phyloP scores from a whole-genome alignment of 1,284 basidiomycete genomes.

The Naganishia albida region DNA sequence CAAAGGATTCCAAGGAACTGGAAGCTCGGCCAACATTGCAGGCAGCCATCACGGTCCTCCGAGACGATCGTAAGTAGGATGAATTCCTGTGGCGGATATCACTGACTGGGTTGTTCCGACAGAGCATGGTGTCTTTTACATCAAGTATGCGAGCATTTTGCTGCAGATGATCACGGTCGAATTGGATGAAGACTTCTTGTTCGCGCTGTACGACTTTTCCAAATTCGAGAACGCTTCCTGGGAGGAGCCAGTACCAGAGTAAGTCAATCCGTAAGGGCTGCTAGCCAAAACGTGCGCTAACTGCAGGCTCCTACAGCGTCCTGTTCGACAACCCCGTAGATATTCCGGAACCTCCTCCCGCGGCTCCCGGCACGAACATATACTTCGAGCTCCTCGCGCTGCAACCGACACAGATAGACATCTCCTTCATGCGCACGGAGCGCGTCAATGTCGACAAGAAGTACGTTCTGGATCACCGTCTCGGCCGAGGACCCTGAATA shows the following conservation, averaged over 20 bases:
- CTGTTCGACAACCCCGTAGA: slow-evolving; percentile 73
- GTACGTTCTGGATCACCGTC: slow-evolving; percentile 57
- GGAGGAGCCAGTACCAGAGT: slow-evolving; percentile 77
- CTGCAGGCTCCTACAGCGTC: slow-evolving; percentile 58
- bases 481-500: slow-evolving; percentile 7
- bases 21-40: slow-evolving; percentile 91
- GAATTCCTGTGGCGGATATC: not conserved
- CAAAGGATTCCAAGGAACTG: slow-evolving; percentile 74
- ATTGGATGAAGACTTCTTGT: slow-evolving; percentile 94
- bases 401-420: slow-evolving; percentile 86
- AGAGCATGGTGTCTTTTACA: slow-evolving; percentile 94
- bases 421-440: slow-evolving; percentile 98
- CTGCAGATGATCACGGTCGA: slow-evolving; percentile 94
- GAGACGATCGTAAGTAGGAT: slow-evolving; percentile 74
- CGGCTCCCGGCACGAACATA: slow-evolving; percentile 70
- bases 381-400: slow-evolving; percentile 98
- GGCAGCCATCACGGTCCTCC: slow-evolving; percentile 81
- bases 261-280: slow-evolving; percentile 45
- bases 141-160: slow-evolving; percentile 95
- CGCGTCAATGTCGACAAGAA: slow-evolving; percentile 89
- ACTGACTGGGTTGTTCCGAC: slow-evolving; percentile 18
- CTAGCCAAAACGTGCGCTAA: slow-evolving; percentile 15
- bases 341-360: slow-evolving; percentile 75
- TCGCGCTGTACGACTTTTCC: slow-evolving; percentile 85
- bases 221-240: slow-evolving; percentile 89